Evolutionary conservation across 2,329 filamentous ascomycete species (phyloP).

Genomic region (Trichoderma koningii): DNA sequence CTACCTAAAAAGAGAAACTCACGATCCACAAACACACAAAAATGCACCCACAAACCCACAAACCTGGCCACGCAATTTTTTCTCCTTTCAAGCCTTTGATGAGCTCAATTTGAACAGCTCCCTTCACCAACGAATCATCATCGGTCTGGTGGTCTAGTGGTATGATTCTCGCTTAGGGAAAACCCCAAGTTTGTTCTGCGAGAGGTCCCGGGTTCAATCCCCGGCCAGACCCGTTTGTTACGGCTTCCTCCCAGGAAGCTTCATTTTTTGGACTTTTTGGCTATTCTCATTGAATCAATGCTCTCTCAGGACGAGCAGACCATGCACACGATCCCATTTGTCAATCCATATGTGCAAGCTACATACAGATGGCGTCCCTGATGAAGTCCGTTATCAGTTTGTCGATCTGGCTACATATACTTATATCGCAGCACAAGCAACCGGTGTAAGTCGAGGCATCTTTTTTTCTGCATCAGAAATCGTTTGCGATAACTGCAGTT

Average conservation of each 20-base stretch:
- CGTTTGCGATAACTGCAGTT: too few species aligned
- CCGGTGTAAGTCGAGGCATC: too few species aligned
- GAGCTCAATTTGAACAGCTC: not conserved
- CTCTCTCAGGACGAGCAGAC: not conserved
- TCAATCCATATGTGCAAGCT: not conserved
- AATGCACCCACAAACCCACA: not conserved
- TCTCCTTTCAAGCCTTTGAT: not conserved
- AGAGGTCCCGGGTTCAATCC: slow-evolving; percentile 53
- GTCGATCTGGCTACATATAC: too few species aligned
- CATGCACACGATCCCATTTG: not conserved
- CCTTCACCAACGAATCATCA: slow-evolving; percentile 17
- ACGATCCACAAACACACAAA: slow-evolving; percentile 1
- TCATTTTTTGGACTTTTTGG: not conserved
- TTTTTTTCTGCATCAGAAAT: too few species aligned
- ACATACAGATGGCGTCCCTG: too few species aligned
- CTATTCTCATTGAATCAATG: too few species aligned
- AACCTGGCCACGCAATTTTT: not conserved
- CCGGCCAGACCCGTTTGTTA: slow-evolving; percentile 45
- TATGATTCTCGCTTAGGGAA: slow-evolving; percentile 28
- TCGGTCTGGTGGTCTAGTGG: slow-evolving; percentile 27
- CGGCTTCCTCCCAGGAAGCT: not conserved
- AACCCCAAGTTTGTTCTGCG: slow-evolving; percentile 36
- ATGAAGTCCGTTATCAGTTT: too few species aligned
- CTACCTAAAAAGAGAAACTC: not conserved
- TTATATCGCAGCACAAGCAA: too few species aligned